Percentiles rank a stretch among this genome's conserved stretches.
These are phyloP conservation scores for Lathyrus aphaca DNA, from an alignment of 306 rosid species.

Conservation along the genomic window DNA sequence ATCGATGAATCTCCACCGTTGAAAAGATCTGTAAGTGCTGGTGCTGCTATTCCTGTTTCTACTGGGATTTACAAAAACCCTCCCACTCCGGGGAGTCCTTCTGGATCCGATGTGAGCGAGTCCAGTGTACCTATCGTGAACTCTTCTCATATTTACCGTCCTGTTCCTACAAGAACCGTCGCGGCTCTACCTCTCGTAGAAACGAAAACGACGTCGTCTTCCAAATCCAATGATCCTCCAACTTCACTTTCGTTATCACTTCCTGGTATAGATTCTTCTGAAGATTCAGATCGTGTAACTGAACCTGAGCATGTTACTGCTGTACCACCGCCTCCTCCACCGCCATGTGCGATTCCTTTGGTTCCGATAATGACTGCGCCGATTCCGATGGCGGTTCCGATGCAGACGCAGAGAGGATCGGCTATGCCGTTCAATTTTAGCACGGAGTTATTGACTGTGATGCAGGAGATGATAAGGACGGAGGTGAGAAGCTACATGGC, in stretches of 20 bases:
- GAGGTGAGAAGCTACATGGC: slow-evolving; percentile 92
- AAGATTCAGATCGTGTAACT: slow-evolving; percentile 42
- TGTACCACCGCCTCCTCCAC: not conserved
- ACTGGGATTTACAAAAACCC: slow-evolving; percentile 66
- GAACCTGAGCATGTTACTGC: slow-evolving; percentile 43
- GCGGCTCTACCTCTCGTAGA: slow-evolving; percentile 66
- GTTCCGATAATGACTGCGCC: slow-evolving; percentile 42
- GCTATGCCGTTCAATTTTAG: slow-evolving; percentile 53
- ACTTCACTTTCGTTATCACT: slow-evolving; percentile 80
- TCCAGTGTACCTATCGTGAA: slow-evolving; percentile 64
- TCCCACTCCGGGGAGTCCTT: slow-evolving; percentile 65
- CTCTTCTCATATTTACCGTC: slow-evolving; percentile 60
- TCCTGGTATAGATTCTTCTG: slow-evolving; percentile 68
- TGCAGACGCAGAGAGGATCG: slow-evolving; percentile 22
- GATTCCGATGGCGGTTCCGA: slow-evolving; percentile 17
- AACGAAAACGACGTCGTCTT: slow-evolving; percentile 61
- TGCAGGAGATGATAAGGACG: slow-evolving; percentile 92
- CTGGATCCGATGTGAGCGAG: slow-evolving; percentile 92
- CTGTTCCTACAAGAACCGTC: slow-evolving; percentile 71
- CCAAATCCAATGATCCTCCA: slow-evolving; percentile 66
- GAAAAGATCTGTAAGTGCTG: slow-evolving; percentile 77
- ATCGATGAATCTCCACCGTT: slow-evolving; percentile 57
- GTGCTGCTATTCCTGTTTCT: slow-evolving; percentile 67
- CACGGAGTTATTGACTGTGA: slow-evolving; percentile 67
- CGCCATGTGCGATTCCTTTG: slow-evolving; percentile 34